Conservation (phyloP, 1,284 basidiomycete genomes). For the Marasmius fiardii region DNA sequence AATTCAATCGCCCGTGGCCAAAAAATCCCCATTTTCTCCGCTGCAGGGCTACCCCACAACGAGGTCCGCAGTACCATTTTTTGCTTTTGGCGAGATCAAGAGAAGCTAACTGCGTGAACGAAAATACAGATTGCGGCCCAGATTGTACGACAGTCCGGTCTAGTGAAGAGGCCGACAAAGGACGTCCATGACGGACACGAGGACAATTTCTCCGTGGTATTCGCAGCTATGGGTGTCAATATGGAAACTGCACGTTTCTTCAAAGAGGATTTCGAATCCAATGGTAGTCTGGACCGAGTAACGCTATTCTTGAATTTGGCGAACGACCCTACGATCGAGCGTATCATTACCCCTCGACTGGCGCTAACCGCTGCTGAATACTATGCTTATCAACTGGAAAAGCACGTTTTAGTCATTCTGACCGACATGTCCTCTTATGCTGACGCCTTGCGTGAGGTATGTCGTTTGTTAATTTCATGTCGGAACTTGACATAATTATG, state of each 20-base stretch:
- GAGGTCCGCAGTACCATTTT: conserved; percentile 57
- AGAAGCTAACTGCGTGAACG: not conserved
- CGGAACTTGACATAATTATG: conserved; percentile 4
- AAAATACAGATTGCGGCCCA: conserved; percentile 89
- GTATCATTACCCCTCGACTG: conserved; percentile 98
- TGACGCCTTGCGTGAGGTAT: conserved; percentile 92
- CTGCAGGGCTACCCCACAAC: conserved; percentile 98
- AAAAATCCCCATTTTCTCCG: conserved; percentile 99
- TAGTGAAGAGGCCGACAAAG: conserved; percentile 94
- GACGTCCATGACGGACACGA: conserved; percentile 99
- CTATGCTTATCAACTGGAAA: conserved; percentile 99
- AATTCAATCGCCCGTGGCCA: conserved; percentile 99
- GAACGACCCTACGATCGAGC: conserved; percentile 99
- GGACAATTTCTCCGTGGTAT: conserved; percentile 99
- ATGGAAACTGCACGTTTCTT: conserved; percentile 99
- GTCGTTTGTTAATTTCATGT: conserved; percentile 17
- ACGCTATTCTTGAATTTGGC: conserved; percentile 99
- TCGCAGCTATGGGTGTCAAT: conserved; percentile 99
- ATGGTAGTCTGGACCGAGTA: conserved; percentile 95
- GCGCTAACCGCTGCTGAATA: conserved; percentile 99
- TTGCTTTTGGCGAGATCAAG: conserved; percentile 9
- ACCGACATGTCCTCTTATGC: conserved; percentile 99
- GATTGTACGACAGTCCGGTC: conserved; percentile 98
- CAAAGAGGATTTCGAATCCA: conserved; percentile 99
- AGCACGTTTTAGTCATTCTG: conserved; percentile 98